These are phyloP conservation scores for Dryas integrifolia DNA, from an alignment of 331 rosid species.

Conservation along the genomic window DNA sequence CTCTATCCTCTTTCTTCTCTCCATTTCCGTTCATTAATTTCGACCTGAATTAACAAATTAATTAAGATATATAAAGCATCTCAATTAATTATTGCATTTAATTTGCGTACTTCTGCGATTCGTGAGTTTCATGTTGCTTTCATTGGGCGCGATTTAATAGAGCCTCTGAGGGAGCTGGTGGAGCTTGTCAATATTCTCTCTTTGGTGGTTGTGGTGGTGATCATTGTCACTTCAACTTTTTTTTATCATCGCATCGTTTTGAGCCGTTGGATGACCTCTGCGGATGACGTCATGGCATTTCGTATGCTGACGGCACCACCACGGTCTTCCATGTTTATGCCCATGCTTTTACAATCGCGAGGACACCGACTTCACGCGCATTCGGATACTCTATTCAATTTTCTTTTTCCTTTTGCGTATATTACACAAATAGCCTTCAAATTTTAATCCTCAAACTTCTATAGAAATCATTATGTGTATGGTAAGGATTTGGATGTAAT, in stretches of 20 bases:
- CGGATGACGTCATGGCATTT: neutral
- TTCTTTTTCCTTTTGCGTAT: too few relatives aligned
- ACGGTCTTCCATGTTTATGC: neutral
- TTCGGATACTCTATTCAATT: neutral
- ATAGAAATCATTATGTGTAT: too few relatives aligned
- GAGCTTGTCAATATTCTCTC: neutral
- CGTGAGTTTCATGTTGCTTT: neutral
- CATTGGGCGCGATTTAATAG: neutral
- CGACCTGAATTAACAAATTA: neutral
- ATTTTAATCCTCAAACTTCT: too few relatives aligned
- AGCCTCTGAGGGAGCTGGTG: neutral
- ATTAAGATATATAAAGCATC: too few relatives aligned
- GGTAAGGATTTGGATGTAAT: too few relatives aligned
- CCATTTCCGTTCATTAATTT: slow-evolving; percentile 30
- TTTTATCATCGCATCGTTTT: neutral
- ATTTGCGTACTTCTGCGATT: too few relatives aligned
- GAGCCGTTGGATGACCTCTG: neutral
- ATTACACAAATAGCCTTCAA: too few relatives aligned
- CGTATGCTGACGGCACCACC: neutral
- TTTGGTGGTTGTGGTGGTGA: neutral
- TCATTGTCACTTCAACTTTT: neutral
- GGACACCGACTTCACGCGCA: neutral
- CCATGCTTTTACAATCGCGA: neutral
- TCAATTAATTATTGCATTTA: too few relatives aligned
- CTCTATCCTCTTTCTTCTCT: slow-evolving; percentile 34